Conservation (phyloP, 805 yeast genomes). For the Huiozyma sinensis region DNA sequence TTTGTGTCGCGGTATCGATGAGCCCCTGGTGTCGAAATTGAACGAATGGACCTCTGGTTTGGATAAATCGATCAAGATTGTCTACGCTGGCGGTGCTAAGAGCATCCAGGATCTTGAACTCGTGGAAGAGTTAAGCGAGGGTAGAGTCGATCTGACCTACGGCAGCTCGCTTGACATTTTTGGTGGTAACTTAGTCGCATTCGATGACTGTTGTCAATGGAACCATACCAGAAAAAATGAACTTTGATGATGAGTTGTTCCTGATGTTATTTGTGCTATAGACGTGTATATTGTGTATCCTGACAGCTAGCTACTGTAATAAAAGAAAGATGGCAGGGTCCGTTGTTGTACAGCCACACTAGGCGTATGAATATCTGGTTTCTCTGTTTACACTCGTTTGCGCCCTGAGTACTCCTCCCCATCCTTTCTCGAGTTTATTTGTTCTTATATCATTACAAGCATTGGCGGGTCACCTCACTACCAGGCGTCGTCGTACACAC, state of each 20-base stretch:
- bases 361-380: no score
- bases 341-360: no score
- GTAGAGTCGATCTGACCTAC: slow-evolving; percentile 82
- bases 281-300: no score
- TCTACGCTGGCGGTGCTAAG: slow-evolving; percentile 96
- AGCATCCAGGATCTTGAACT: slow-evolving; percentile 53
- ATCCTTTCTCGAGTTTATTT: neutral
- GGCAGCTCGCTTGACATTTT: slow-evolving; percentile 92
- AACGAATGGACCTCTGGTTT: slow-evolving; percentile 57
- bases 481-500: slow-evolving; percentile 29
- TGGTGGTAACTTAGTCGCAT: slow-evolving; percentile 77
- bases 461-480: slow-evolving; percentile 4
- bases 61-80: slow-evolving; percentile 50
- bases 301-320: no score
- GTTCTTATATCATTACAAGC: neutral
- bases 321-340: no score
- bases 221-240: slow-evolving; percentile 26
- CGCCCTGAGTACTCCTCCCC: no score
- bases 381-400: no score
- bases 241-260: no score
- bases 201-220: slow-evolving; percentile 70
- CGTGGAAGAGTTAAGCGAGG: slow-evolving; percentile 59
- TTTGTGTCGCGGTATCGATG: slow-evolving; percentile 84
- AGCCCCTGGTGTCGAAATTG: slow-evolving; percentile 54
- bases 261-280: no score